A percentile compares a stretch with the other conserved stretches of the same genome.
phyloP scores from a whole-genome alignment of 2,329 filamentous ascomycete genomes.

The Hymenoscyphus infarciens region DNA sequence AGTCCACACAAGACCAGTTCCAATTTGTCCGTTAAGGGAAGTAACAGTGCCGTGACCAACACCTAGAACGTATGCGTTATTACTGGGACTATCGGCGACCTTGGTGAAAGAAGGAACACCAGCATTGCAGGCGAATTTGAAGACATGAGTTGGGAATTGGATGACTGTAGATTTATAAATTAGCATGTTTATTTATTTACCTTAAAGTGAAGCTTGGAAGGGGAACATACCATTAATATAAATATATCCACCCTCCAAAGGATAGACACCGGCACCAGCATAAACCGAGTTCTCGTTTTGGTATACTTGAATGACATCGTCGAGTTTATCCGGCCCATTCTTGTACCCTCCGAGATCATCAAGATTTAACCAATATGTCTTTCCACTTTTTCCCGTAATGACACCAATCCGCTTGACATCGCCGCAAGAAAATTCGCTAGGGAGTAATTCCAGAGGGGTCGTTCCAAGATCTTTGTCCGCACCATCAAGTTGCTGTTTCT shows the following conservation, averaged over 20 bases:
- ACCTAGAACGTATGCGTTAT: conserved; percentile 51
- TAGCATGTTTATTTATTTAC: conserved; percentile 5
- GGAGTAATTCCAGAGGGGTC: conserved; percentile 42
- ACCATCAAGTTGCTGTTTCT: conserved; percentile 47
- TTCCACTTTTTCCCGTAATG: conserved; percentile 48
- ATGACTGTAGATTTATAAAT: conserved; percentile 38
- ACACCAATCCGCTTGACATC: conserved; percentile 45
- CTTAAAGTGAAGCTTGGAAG: not conserved
- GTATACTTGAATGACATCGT: conserved; percentile 42
- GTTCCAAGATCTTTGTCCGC: conserved; percentile 49
- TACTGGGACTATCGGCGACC: conserved; percentile 47
- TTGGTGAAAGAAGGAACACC: conserved; percentile 52
- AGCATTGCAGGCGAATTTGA: conserved; percentile 52
- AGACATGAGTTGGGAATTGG: conserved; percentile 51
- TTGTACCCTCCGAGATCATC: conserved; percentile 49
- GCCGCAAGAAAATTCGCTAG: conserved; percentile 43
- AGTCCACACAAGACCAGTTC: conserved; percentile 55
- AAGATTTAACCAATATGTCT: conserved; percentile 47
- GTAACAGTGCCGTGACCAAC: conserved; percentile 56
- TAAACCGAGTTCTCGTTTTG: conserved; percentile 49
- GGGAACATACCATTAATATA: conserved; percentile 33
- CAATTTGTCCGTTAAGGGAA: conserved; percentile 49
- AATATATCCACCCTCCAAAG: conserved; percentile 45
- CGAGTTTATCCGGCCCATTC: conserved; percentile 41
- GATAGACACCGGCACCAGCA: conserved; percentile 45